These are phyloP conservation scores for Cladosporium sp. DNA, from an alignment of 2,329 filamentous ascomycete species.

Conservation along the genomic window DNA sequence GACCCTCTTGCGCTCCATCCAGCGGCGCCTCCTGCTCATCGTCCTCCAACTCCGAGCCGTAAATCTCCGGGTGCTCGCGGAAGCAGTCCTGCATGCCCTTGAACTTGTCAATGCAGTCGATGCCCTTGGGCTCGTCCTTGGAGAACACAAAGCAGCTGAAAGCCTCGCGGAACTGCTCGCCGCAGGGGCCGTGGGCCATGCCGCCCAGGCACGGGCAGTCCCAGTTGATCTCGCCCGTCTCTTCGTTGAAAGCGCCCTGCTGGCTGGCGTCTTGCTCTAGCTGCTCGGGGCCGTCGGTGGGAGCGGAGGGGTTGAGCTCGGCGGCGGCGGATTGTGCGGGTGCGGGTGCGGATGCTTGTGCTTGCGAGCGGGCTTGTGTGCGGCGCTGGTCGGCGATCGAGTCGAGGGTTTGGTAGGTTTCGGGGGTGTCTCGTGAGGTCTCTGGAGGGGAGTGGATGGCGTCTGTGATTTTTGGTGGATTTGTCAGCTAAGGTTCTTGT, in stretches of 20 bases:
- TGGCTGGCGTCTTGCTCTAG: conserved; percentile 81
- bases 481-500: conserved; percentile 23
- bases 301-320: conserved; percentile 27
- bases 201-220: conserved; percentile 96
- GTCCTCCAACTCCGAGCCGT: conserved; percentile 82
- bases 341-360: conserved; percentile 24
- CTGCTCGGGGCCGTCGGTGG: conserved; percentile 49
- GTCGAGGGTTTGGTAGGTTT: conserved; percentile 49
- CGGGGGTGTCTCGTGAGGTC: conserved; percentile 42
- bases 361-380: conserved; percentile 38
- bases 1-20: conserved; percentile 37
- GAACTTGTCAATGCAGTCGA: conserved; percentile 40
- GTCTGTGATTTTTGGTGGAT: conserved; percentile 26
- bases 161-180: conserved; percentile 89
- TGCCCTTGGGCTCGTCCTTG: conserved; percentile 80
- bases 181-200: conserved; percentile 95
- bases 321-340: conserved; percentile 23
- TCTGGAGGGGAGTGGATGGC: conserved; percentile 41
- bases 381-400: conserved; percentile 46
- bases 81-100: conserved; percentile 99
- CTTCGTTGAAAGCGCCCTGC: conserved; percentile 94
- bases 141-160: conserved; percentile 99
- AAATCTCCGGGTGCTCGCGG: conserved; percentile 86
- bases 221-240: conserved; percentile 99
- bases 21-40: conserved; percentile 50